A percentile compares a stretch with the other conserved stretches of the same genome.
phyloP scores from a whole-genome alignment of 1,139 yeast genomes.

The Hyphopichia pseudoburtonii region DNA sequence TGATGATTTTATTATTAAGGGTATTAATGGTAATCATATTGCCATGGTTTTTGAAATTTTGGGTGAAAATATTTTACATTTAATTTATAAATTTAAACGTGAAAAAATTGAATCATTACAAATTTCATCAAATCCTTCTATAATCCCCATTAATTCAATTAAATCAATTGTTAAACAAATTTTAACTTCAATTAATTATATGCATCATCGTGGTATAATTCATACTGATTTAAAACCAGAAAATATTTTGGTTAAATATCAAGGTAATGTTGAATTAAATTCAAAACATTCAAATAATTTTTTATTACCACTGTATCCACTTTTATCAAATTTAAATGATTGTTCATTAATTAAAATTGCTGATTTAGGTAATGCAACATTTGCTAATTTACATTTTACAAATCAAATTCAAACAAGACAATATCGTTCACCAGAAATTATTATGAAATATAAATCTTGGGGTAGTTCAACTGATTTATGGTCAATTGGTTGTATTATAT shows the following conservation, averaged over 20 bases:
- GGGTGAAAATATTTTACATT: constrained; percentile 42
- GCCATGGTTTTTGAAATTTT: constrained; percentile 47
- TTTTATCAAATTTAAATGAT: constrained; percentile 4
- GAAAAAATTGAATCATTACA: neutral
- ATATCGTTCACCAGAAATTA: constrained; percentile 79
- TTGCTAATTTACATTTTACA: constrained; percentile 70
- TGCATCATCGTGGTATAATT: constrained; percentile 43
- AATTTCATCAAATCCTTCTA: constrained; percentile 1
- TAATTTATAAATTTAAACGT: constrained; percentile 34
- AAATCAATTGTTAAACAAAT: constrained; percentile 41
- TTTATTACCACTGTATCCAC: constrained; percentile 3
- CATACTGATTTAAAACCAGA: constrained; percentile 50
- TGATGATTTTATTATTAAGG: constrained; percentile 41
- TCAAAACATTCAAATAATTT: neutral
- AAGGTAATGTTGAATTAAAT: constrained; percentile 20
- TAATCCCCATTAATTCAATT: constrained; percentile 31
- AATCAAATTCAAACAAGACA: constrained; percentile 86
- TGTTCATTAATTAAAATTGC: constrained; percentile 57
- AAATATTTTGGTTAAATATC: constrained; percentile 30
- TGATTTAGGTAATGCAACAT: constrained; percentile 86
- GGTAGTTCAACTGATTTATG: constrained; percentile 84
- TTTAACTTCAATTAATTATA: constrained; percentile 37
- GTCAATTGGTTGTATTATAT: constrained; percentile 80
- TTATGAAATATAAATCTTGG: constrained; percentile 66
- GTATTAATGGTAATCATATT: constrained; percentile 44